Base-by-base conservation (phyloP, 768 basidiomycete species). In the Leccinum rimulosum region DNA sequence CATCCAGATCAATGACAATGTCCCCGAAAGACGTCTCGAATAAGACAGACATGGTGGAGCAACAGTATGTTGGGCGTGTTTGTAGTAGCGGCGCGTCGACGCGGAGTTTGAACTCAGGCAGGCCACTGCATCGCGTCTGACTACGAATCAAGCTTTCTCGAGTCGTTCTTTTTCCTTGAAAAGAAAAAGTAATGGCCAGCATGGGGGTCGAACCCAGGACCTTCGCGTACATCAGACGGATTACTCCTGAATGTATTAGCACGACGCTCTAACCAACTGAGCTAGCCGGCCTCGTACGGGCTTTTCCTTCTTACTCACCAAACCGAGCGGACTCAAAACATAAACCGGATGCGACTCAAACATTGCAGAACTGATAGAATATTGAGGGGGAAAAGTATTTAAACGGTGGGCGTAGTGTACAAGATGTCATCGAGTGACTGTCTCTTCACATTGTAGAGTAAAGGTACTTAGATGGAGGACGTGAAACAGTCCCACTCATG, bases 11-110 rank as follows among this genome's bases (percentile, higher is more conserved):
- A 68, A 98, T 93, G 60, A 98, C 93, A 57, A 99, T 81, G 76
- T 99, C 97, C 58, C 97, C 97, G 1, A 98, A 78, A 22, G 95
- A 98, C 4, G 97, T 99, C 80, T 98, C 97, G 64, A 98, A 83
- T 58, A 99, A 82, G 43, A 98, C 93, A 59, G 95, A 98, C 97
- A 98, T 97, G 50, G 36, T 10, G 51, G 51, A 10, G 9, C 14
- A 27, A 12, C 25, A 6, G 25, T 48, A 14, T 5, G 33, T 35
- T 35, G 33, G 12, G 12, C 12, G 12, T 35, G 4, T 35, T 14
- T 35, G 33, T 14, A 12, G 31, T 35, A 35, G 12, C 40, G 40
- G 33, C 40, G 40, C 40, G 40, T 43, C 40, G 40, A 43, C n/a
- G n/a, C 43, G 43, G 43, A 45, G 43, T 9, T n/a, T n/a, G 3